phyloP scores from a whole-genome alignment of 2,329 filamentous ascomycete genomes.

The Plenodomus lindquistii region DNA sequence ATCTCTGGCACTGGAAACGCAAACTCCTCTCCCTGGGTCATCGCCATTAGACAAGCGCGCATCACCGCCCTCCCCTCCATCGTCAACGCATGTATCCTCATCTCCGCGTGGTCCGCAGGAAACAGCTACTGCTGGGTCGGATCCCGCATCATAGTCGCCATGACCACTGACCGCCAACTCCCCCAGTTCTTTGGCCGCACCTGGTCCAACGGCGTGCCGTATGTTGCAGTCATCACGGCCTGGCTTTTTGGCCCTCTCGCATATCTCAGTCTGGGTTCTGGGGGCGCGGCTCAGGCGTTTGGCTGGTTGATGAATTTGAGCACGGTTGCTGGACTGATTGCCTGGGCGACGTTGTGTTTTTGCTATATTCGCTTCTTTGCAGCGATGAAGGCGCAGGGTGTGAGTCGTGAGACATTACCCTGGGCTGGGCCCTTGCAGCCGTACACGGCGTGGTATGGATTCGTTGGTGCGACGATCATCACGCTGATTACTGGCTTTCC shows the following conservation, averaged over 20 bases:
- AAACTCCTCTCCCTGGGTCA: conserved; percentile 56
- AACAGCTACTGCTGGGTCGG: conserved; percentile 33
- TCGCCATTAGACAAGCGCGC: conserved; percentile 53
- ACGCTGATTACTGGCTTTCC: conserved; percentile 76
- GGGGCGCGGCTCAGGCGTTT: conserved; percentile 64
- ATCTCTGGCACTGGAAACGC: conserved; percentile 40
- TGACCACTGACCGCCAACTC: conserved; percentile 27
- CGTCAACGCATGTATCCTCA: conserved; percentile 30
- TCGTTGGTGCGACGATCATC: conserved; percentile 62
- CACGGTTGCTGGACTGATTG: conserved; percentile 64
- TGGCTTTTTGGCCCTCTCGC: conserved; percentile 59
- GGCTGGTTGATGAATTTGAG: conserved; percentile 72
- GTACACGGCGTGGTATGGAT: conserved; percentile 67
- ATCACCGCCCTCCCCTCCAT: conserved; percentile 43
- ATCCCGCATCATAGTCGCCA: conserved; percentile 26
- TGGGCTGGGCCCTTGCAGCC: conserved; percentile 71
- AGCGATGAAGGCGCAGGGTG: conserved; percentile 66
- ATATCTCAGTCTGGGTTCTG: conserved; percentile 72
- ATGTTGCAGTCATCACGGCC: conserved; percentile 66
- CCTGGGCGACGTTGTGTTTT: conserved; percentile 56
- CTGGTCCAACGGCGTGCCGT: conserved; percentile 68
- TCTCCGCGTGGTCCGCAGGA: conserved; percentile 30
- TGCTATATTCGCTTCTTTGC: conserved; percentile 72
- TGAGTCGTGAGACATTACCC: conserved; percentile 60
- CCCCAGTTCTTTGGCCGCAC: conserved; percentile 29